These are phyloP conservation scores for Pholiota adiposa DNA, from an alignment of 1,284 basidiomycete genomes.

Conservation along the genomic window DNA sequence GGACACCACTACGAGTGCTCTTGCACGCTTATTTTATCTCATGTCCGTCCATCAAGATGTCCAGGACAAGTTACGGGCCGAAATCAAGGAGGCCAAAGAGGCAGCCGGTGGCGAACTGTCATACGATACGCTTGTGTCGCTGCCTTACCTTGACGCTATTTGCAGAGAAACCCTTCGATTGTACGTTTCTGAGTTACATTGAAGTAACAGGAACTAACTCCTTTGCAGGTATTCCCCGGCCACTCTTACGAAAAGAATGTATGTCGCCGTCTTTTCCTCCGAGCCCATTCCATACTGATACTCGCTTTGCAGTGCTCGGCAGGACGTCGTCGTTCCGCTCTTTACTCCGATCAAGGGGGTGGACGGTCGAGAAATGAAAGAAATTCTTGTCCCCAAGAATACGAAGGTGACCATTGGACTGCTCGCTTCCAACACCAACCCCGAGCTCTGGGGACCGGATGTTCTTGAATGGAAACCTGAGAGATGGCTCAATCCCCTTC, in stretches of 20 bases:
- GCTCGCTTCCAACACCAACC: constrained; percentile 17
- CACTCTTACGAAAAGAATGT: constrained; percentile 12
- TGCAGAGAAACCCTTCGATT: constrained; percentile 33
- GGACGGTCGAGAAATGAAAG: constrained; percentile 19
- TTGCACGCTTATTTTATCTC: constrained; percentile 29
- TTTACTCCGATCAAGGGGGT: constrained; percentile 16
- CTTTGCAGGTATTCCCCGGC: constrained; percentile 15
- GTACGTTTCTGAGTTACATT: constrained; percentile 9
- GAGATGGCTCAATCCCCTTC: constrained; percentile 22
- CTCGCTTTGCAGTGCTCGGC: neutral
- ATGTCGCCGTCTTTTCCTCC: neutral
- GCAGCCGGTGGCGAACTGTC: constrained; percentile 22
- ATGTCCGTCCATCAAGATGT: constrained; percentile 26
- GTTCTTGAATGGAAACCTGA: constrained; percentile 26
- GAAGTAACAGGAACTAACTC: constrained; percentile 13
- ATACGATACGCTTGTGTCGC: constrained; percentile 28
- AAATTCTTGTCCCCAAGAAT: constrained; percentile 19
- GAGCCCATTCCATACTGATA: neutral
- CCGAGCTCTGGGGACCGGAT: constrained; percentile 23
- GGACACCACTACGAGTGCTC: constrained; percentile 33
- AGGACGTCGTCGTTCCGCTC: constrained; percentile 20
- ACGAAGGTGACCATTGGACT: constrained; percentile 21
- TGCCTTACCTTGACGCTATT: constrained; percentile 35
- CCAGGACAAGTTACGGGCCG: constrained; percentile 32
- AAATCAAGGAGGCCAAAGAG: constrained; percentile 26